phyloP scores from a whole-genome alignment of 2,329 filamentous ascomycete species.

The Lachnellula willkommii region DNA sequence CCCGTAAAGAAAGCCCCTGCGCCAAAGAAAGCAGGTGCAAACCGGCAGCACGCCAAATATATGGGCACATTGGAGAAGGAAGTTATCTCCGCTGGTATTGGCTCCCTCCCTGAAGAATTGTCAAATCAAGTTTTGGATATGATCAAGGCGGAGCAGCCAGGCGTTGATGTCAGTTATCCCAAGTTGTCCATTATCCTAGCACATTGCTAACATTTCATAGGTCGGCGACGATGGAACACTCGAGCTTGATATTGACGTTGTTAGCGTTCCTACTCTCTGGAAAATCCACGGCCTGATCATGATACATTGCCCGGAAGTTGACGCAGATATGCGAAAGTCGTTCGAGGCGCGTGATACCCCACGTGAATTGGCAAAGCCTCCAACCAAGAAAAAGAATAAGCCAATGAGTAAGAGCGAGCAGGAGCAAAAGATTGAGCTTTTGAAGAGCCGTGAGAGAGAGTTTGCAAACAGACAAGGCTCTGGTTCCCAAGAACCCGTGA shows the following conservation, averaged over 20 bases:
- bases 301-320: constrained; percentile 45
- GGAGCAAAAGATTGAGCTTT: constrained; percentile 59
- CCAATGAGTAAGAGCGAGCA: constrained; percentile 71
- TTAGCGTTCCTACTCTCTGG: constrained; percentile 48
- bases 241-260: constrained; percentile 54
- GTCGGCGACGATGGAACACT: constrained; percentile 49
- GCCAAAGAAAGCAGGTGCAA: constrained; percentile 40
- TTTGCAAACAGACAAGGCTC: constrained; percentile 28
- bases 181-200: constrained; percentile 13
- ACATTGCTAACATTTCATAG: constrained; percentile 27
- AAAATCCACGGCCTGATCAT: constrained; percentile 50
- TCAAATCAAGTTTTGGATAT: constrained; percentile 79
- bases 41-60: constrained; percentile 35
- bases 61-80: constrained; percentile 82
- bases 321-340: constrained; percentile 18
- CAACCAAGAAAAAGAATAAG: constrained; percentile 58
- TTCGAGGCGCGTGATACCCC: constrained; percentile 26
- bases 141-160: constrained; percentile 76
- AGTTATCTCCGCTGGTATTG: constrained; percentile 80
- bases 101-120: constrained; percentile 70
- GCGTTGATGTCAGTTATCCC: constrained; percentile 52
- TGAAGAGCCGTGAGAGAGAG: constrained; percentile 54
- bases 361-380: constrained; percentile 30
- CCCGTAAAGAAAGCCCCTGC: constrained; percentile 17
- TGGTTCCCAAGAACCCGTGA: constrained; percentile 37